These are phyloP conservation scores for Populus simonii DNA, from an alignment of 345 rosid genomes.

Conservation along the genomic window DNA sequence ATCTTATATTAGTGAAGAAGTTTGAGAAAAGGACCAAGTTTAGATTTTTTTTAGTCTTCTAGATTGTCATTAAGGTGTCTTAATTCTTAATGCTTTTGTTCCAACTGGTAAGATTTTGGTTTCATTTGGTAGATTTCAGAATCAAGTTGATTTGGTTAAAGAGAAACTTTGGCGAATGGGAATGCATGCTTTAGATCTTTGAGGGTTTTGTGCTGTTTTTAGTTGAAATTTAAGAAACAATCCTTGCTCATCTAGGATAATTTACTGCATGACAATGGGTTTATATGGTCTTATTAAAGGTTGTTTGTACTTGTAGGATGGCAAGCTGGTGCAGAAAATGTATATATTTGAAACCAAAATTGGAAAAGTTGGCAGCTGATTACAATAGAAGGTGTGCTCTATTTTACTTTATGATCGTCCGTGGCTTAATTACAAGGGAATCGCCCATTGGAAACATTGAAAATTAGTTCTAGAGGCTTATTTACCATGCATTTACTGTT, in stretches of 20 bases:
- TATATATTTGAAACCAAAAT: slow-evolving; percentile 75
- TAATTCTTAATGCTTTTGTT: background rate
- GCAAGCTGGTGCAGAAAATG: slow-evolving; percentile 85
- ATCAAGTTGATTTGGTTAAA: background rate
- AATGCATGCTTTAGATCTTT: background rate
- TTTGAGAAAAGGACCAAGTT: background rate
- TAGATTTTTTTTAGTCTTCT: background rate
- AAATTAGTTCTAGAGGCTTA: background rate
- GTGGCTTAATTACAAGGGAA: background rate
- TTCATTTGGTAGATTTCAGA: background rate
- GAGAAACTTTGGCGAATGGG: background rate
- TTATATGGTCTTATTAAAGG: background rate
- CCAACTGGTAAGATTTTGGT: background rate
- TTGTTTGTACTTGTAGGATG: no score
- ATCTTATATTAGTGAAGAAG: background rate
- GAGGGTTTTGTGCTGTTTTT: background rate
- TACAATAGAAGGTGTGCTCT: slow-evolving; percentile 66
- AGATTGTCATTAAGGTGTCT: background rate
- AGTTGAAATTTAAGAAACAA: background rate
- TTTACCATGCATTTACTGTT: background rate
- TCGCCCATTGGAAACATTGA: background rate
- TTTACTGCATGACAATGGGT: background rate
- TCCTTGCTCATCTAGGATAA: background rate
- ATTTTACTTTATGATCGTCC: slow-evolving; percentile 6
- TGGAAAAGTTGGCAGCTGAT: slow-evolving; percentile 90